Evolutionary conservation across 306 rosid species (phyloP).

Genomic region (Medicago lupulina): DNA sequence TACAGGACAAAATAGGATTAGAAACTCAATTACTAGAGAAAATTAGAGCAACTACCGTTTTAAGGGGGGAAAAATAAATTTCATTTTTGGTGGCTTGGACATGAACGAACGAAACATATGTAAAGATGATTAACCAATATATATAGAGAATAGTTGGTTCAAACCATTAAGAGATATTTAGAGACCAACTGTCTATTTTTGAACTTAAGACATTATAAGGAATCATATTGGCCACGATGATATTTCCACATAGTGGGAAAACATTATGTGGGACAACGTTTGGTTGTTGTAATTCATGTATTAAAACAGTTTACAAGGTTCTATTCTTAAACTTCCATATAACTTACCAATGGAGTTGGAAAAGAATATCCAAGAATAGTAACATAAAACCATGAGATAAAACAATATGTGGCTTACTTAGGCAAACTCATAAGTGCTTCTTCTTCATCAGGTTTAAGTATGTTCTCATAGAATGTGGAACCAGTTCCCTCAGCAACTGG

Average conservation of each 20-base stretch:
- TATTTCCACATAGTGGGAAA: not conserved
- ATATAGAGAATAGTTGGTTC: not conserved
- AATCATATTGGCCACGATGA: not conserved
- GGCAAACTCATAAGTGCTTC: slow-evolving; percentile 65
- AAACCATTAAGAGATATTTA: slow-evolving; percentile 2
- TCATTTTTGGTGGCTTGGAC: not conserved
- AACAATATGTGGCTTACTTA: slow-evolving; percentile 50
- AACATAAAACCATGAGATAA: slow-evolving; percentile 35
- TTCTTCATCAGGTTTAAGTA: slow-evolving; percentile 84
- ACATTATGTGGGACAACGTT: not conserved
- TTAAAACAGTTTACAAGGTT: slow-evolving; percentile 18
- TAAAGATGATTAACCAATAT: not conserved
- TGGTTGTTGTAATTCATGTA: slow-evolving; percentile 13
- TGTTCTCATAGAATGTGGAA: slow-evolving; percentile 80
- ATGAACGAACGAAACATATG: not conserved
- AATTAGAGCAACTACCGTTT: not conserved
- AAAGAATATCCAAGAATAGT: slow-evolving; percentile 27
- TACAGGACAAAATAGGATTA: slow-evolving; percentile 6
- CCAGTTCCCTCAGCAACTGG: slow-evolving; percentile 51
- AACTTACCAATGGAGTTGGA: slow-evolving; percentile 18
- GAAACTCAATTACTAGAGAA: not conserved
- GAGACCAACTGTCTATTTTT: not conserved
- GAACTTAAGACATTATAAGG: slow-evolving; percentile 1
- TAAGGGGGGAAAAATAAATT: not conserved
- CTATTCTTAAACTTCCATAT: slow-evolving; percentile 21